Base-by-base conservation (phyloP, 805 yeast species). In the Saturnispora besseyi region DNA sequence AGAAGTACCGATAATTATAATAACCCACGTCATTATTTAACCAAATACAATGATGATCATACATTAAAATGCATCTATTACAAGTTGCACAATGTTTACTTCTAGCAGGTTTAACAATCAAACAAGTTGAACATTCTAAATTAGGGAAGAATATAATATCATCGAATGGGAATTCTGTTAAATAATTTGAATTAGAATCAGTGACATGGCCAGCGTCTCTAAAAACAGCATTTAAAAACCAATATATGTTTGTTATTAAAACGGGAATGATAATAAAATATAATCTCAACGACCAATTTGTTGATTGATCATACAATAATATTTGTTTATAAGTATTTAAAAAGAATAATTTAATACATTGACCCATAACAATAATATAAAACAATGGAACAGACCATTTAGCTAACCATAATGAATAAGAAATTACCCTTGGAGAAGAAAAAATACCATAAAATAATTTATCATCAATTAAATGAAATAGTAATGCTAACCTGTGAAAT, bases 71-170 rank as follows among this genome's bases (percentile, higher is more conserved):
- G 59, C 96, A 87, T 7, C 71, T 70, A 53, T 78, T 77, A 65
- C 95, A 87, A 3, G 70, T 70, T 1, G 81, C 70, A 59, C 96
- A 87, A 63, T 87, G 96, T 54, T 84, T 81, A 6, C 87, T 71
- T 50, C 95, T 68, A 1, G 95, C 88, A 12, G 86, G 79, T 53
- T 90, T 70, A 80, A 86, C 79, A 40, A 75, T 67, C 10, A 75
- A 62, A 58, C 96, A 87, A 1, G 83, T 75, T 11, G 60, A 26
- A 56, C 79, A 75, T 15, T 50, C 45, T 26, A 59, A 63, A 30
- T 59, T 60, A 21, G 59, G 53, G 49, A 67, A 72, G 58, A 67
- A 78, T 32, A 77, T 72, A 41, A 77, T 53, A 15, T 67, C 65
- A 58, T 78, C 73, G 49, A 64, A 61, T 3, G 63, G 62, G 52